Evolutionary conservation across 2,329 filamentous ascomycete species (phyloP), one percentile per base, ranked within the genome.

Genomic region (Xylogone sp.): DNA sequence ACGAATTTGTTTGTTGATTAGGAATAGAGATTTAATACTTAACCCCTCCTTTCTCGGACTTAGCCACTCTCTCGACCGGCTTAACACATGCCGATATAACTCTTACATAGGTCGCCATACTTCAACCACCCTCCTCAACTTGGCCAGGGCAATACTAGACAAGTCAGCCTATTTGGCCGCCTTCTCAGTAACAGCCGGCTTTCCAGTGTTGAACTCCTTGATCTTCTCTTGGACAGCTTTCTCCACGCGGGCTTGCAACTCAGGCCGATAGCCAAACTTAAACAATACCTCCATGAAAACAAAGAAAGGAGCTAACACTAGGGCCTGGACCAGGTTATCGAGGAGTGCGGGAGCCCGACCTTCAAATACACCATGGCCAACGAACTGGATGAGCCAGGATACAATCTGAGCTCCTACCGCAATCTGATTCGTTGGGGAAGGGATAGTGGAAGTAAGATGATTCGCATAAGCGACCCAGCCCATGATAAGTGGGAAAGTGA

Each of bases 281-380:
- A 97, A 97, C 24, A 97, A 77, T 21, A 95, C 73, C 74, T 97
- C 90, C 58, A 97, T 84, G 91, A 92, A 97, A 56, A 97, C 91
- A 62, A 96, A 97, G 62, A 97, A 84, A 7, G 92, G 92, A 0
- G 92, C 92, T 21, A 97, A 77, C 65, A 97, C 91, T 58, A 96
- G 70, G 27, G 92, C 90, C 71, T 96, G 92, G 49, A 93, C 78
- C 31, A 96, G 71, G 64, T 96, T 96, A 71, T 96, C 91, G 45
- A 96, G 74, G 56, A 96, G 73, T 3, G 90, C 92, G 6, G 92
- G 92, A 2, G 90, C 88, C 48, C 91, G 82, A n/a, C 87, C 83
- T 70, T 97, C 92, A 61, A 90, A 97, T 49, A 79, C 81, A 42
- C 90, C 90, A 65, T 97, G 92, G 18, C 92, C 92, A 45, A 96